These are phyloP conservation scores for Clarireedia paspali DNA, from an alignment of 2,329 filamentous ascomycete species.

Conservation along the genomic window DNA sequence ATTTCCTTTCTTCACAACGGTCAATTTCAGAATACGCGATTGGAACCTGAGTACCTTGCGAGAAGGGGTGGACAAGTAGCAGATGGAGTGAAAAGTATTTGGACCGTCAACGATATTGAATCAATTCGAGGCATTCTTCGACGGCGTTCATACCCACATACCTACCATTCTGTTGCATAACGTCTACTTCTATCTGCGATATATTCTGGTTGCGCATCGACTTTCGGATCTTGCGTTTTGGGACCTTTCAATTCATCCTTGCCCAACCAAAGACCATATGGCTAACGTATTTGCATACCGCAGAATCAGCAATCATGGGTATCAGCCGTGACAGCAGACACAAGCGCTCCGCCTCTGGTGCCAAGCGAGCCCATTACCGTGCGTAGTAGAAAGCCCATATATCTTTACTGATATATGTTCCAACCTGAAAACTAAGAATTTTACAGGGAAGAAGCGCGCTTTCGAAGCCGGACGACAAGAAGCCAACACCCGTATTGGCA, in stretches of 20 bases:
- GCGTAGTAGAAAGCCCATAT: slow-evolving; percentile 67
- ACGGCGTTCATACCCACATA: neutral
- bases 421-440: slow-evolving; percentile 54
- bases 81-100: neutral
- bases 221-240: neutral
- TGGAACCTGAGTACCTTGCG: neutral
- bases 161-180: slow-evolving; percentile 1
- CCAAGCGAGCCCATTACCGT: slow-evolving; percentile 92
- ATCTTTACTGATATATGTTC: slow-evolving; percentile 53
- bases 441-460: slow-evolving; percentile 85
- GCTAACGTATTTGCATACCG: slow-evolving; percentile 28
- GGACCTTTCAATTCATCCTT: neutral
- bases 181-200: neutral
- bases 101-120: neutral
- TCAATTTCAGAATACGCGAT: neutral
- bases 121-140: neutral
- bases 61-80: neutral
- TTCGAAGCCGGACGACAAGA: slow-evolving; percentile 99
- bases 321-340: slow-evolving; percentile 99
- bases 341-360: slow-evolving; percentile 98
- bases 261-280: neutral
- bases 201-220: slow-evolving; percentile 5
- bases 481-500: slow-evolving; percentile 97
- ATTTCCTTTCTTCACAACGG: neutral
- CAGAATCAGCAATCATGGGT: slow-evolving; percentile 86